These are phyloP conservation scores for Dentipellis sp. DNA, from an alignment of 768 basidiomycete species.

Conservation along the genomic window DNA sequence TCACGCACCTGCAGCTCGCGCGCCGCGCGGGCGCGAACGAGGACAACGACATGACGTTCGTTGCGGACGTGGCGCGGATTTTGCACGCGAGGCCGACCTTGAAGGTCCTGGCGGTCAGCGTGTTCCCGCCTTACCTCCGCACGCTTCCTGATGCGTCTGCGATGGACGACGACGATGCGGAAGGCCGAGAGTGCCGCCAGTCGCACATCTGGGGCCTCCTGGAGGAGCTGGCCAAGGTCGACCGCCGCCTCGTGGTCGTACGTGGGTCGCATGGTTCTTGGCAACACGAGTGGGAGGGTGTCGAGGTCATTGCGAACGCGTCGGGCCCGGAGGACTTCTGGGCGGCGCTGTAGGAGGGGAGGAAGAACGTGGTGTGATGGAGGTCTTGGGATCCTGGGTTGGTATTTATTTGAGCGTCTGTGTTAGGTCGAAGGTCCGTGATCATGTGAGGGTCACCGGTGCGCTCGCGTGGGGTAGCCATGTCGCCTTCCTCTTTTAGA, in stretches of 20 bases:
- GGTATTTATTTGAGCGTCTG: neutral
- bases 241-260: constrained; percentile 12
- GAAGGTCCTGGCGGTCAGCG: constrained; percentile 26
- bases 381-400: neutral
- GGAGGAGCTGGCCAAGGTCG: constrained; percentile 7
- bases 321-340: neutral
- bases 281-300: constrained; percentile 8
- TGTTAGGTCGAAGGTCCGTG: neutral
- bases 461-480: neutral
- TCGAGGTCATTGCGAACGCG: neutral
- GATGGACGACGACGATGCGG: neutral
- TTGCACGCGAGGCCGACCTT: constrained; percentile 21
- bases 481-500: neutral
- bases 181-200: neutral
- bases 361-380: neutral
- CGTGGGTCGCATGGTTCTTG: constrained; percentile 5
- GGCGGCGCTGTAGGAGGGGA: neutral
- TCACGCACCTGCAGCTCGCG: constrained; percentile 31
- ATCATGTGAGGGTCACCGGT: neutral
- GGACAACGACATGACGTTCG: constrained; percentile 31
- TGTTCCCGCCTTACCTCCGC: constrained; percentile 18
- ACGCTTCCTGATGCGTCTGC: neutral
- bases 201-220: constrained; percentile 9
- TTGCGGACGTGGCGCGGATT: constrained; percentile 22
- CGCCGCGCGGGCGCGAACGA: constrained; percentile 31